phyloP scores from a whole-genome alignment of 148 eudicot species.

The Rheum nobile region DNA sequence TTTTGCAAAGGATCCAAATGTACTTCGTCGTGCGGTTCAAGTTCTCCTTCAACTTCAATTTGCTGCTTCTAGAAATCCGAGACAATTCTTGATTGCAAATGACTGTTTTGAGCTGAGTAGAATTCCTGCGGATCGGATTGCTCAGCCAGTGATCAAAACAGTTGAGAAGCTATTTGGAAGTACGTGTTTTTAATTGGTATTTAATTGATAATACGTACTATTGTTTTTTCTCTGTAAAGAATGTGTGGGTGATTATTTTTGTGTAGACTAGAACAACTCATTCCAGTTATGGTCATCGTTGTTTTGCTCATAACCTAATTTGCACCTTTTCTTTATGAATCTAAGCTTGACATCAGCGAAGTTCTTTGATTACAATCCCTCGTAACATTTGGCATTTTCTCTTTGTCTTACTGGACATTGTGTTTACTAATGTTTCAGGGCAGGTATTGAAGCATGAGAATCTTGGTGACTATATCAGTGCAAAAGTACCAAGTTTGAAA shows the following conservation, averaged over 20 bases:
- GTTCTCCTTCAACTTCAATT: slow-evolving; percentile 72
- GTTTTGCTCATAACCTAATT: neutral
- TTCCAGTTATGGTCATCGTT: neutral
- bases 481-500: slow-evolving; percentile 64
- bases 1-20: slow-evolving; percentile 74
- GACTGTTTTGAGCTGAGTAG: slow-evolving; percentile 71
- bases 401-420: slow-evolving; percentile 12
- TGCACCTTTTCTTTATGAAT: neutral
- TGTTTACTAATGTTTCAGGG: slow-evolving; percentile 42
- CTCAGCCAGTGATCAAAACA: slow-evolving; percentile 51
- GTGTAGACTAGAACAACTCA: neutral
- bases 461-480: slow-evolving; percentile 55
- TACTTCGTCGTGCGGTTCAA: slow-evolving; percentile 67
- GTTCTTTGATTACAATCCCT: neutral
- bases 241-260: neutral
- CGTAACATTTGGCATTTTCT: neutral
- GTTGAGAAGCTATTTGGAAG: slow-evolving; percentile 76
- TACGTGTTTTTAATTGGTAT: slow-evolving; percentile 35
- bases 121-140: slow-evolving; percentile 36
- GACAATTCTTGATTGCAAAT: slow-evolving; percentile 67
- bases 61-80: slow-evolving; percentile 60
- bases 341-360: neutral
- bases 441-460: slow-evolving; percentile 79
- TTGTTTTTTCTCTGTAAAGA: neutral
- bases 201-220: neutral